phyloP scores from a whole-genome alignment of 1,284 basidiomycete genomes.

The Flammula alnicola region DNA sequence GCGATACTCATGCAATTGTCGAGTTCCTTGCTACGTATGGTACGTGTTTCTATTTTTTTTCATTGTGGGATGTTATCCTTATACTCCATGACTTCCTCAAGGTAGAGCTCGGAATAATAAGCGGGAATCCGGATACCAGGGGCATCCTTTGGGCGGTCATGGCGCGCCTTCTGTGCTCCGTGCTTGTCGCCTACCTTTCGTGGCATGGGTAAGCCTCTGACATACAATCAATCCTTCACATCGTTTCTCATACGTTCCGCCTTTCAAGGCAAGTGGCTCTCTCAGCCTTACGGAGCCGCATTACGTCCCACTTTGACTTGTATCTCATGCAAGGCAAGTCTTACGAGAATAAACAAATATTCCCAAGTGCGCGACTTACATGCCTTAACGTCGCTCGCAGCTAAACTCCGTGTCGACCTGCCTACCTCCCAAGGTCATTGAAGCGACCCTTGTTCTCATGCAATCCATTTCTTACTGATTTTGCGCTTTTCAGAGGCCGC shows the following conservation, averaged over 20 bases:
- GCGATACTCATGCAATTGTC: slow-evolving; percentile 18
- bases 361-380: no score
- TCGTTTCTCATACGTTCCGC: no score
- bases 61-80: not conserved
- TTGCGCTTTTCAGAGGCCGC: slow-evolving; percentile 24
- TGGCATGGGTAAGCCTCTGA: slow-evolving; percentile 13
- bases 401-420: slow-evolving; percentile 13
- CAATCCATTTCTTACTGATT: no score
- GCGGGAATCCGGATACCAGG: slow-evolving; percentile 3
- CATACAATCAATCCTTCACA: no score
- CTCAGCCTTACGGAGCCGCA: slow-evolving; percentile 4
- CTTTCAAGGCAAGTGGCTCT: not conserved
- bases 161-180: slow-evolving; percentile 4
- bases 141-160: slow-evolving; percentile 7
- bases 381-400: slow-evolving; percentile 5
- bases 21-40: slow-evolving; percentile 12
- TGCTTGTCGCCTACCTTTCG: slow-evolving; percentile 6
- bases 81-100: not conserved
- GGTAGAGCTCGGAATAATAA: slow-evolving; percentile 12
- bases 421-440: not conserved
- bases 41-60: not conserved
- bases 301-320: slow-evolving; percentile 14
- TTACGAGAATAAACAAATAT: no score
- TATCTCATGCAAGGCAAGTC: slow-evolving; percentile 9
- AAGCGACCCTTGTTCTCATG: no score